Conservation (phyloP, 805 yeast species). For the Myxozyma vanderwaltii region DNA sequence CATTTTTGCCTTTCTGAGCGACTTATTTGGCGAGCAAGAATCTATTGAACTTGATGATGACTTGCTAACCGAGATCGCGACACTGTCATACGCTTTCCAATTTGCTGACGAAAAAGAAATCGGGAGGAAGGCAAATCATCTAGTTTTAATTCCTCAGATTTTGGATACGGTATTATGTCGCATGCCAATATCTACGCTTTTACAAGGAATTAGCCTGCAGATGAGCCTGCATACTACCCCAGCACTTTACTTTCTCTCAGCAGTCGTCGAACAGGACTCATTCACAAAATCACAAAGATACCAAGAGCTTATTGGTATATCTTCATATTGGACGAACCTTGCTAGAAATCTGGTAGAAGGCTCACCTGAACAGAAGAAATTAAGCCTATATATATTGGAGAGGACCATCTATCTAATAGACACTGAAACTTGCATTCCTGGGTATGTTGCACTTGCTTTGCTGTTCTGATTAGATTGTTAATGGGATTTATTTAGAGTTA, state of each 20-base stretch:
- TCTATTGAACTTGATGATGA: neutral
- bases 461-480: neutral
- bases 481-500: neutral
- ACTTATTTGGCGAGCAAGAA: neutral
- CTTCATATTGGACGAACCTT: slow-evolving; percentile 16
- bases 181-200: neutral
- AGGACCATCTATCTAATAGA: neutral
- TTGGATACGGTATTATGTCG: neutral
- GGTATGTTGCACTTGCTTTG: slow-evolving; percentile 5
- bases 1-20: slow-evolving; percentile 4
- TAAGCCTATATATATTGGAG: slow-evolving; percentile 20
- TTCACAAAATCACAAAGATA: neutral
- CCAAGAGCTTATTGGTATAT: slow-evolving; percentile 2
- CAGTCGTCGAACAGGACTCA: neutral
- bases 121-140: slow-evolving; percentile 6
- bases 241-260: slow-evolving; percentile 19
- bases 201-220: neutral
- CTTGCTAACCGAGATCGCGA: neutral
- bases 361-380: slow-evolving; percentile 23
- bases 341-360: slow-evolving; percentile 9
- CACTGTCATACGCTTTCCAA: slow-evolving; percentile 6
- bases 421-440: slow-evolving; percentile 10
- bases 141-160: neutral
- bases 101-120: neutral
- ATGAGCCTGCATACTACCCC: neutral